Evolutionary conservation across 306 rosid species (phyloP).

Genomic region (Datisca glomerata): DNA sequence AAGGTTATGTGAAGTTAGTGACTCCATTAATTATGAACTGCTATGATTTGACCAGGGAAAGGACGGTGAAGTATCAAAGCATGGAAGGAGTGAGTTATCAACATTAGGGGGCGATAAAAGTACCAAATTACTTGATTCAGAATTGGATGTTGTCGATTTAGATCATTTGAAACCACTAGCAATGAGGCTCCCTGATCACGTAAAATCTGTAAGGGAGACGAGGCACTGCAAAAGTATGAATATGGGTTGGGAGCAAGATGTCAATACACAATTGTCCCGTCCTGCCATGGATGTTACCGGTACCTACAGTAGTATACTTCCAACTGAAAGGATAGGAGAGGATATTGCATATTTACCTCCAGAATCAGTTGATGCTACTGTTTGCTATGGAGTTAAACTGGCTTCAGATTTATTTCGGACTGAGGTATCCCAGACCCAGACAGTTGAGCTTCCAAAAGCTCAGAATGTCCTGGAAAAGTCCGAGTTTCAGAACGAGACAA

Average conservation of each 20-base stretch:
- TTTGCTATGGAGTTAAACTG: constrained; percentile 30
- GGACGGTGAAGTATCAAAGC: constrained; percentile 41
- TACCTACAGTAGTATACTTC: constrained; percentile 15
- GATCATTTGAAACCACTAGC: constrained; percentile 33
- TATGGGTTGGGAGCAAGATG: constrained; percentile 19
- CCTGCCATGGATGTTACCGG: constrained; percentile 16
- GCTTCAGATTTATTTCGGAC: neutral
- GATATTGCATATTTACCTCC: constrained; percentile 40
- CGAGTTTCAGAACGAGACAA: constrained; percentile 22
- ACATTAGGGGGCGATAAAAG: constrained; percentile 19
- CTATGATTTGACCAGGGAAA: constrained; percentile 26
- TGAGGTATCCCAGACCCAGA: too few species aligned
- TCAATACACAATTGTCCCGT: constrained; percentile 16
- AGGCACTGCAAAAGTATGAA: constrained; percentile 38
- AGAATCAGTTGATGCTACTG: constrained; percentile 27
- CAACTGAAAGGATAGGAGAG: constrained; percentile 27
- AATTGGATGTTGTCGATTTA: constrained; percentile 29
- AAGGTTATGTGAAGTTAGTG: constrained; percentile 27
- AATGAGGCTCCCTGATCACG: constrained; percentile 21
- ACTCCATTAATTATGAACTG: constrained; percentile 21
- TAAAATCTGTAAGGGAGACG: constrained; percentile 31
- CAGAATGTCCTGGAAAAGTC: constrained; percentile 18
- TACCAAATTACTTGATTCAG: constrained; percentile 35
- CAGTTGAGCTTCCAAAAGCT: too few species aligned
- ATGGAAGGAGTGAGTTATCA: constrained; percentile 35